Evolutionary conservation across 805 yeast genomes (phyloP).

Genomic region (Starmerella sirachaensis): DNA sequence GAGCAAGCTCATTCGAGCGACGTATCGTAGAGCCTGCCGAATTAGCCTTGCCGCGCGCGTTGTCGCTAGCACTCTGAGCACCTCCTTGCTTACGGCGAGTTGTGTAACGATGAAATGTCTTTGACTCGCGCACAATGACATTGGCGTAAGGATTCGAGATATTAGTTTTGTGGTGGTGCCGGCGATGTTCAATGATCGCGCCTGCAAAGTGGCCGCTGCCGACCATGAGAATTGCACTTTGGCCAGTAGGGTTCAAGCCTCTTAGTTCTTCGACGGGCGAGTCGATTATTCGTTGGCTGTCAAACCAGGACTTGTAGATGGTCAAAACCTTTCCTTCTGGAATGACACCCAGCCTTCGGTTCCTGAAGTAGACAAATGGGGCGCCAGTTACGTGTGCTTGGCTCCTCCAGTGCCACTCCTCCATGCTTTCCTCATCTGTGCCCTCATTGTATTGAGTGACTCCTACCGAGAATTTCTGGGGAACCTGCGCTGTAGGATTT

Average conservation of each 20-base stretch:
- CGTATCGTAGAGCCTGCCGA: slow-evolving; percentile 90
- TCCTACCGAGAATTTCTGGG: slow-evolving; percentile 30
- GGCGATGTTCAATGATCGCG: slow-evolving; percentile 71
- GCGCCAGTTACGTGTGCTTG: slow-evolving; percentile 35
- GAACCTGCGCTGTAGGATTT: background rate
- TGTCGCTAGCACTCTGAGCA: slow-evolving; percentile 83
- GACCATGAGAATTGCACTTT: slow-evolving; percentile 76
- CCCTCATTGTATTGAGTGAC: slow-evolving; percentile 36
- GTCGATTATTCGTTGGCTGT: slow-evolving; percentile 29
- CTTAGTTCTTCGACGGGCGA: slow-evolving; percentile 43
- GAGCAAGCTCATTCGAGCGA: slow-evolving; percentile 77
- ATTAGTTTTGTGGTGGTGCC: slow-evolving; percentile 35
- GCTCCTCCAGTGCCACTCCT: slow-evolving; percentile 19
- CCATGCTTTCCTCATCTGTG: slow-evolving; percentile 12
- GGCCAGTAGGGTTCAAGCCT: slow-evolving; percentile 28
- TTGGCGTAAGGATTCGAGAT: slow-evolving; percentile 43
- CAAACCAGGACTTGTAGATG: slow-evolving; percentile 52
- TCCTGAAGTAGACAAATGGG: slow-evolving; percentile 51
- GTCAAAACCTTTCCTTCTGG: slow-evolving; percentile 45
- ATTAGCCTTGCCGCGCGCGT: slow-evolving; percentile 86
- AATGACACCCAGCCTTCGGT: slow-evolving; percentile 29
- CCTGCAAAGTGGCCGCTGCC: slow-evolving; percentile 99
- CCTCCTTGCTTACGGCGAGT: slow-evolving; percentile 98
- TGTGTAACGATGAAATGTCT: slow-evolving; percentile 88
- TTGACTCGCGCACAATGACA: slow-evolving; percentile 46